Evolutionary conservation across 345 rosid genomes (phyloP).

Genomic region (Pugionium dolabratum): DNA sequence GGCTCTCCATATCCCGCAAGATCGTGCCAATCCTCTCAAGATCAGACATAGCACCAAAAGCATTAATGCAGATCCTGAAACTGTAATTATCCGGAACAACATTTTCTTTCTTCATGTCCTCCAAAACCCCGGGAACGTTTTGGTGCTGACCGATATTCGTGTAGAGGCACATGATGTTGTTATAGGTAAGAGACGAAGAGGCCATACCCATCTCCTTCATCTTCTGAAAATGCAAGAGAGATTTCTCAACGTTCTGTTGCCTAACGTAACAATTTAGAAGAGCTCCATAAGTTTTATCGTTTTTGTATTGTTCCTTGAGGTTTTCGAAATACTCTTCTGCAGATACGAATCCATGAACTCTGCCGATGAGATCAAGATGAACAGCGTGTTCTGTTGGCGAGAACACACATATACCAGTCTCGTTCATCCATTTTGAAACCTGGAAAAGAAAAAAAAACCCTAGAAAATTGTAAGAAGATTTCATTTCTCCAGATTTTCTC

Average conservation of each 20-base stretch:
- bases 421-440: slow-evolving; percentile 86
- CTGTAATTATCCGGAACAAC: slow-evolving; percentile 78
- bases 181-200: slow-evolving; percentile 57
- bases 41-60: slow-evolving; percentile 63
- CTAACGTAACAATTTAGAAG: slow-evolving; percentile 79
- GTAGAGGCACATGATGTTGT: slow-evolving; percentile 83
- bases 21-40: slow-evolving; percentile 54
- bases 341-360: slow-evolving; percentile 59
- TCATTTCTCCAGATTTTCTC: not conserved
- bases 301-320: slow-evolving; percentile 67
- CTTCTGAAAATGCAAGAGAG: slow-evolving; percentile 60
- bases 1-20: slow-evolving; percentile 72
- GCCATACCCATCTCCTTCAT: slow-evolving; percentile 75
- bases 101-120: slow-evolving; percentile 67
- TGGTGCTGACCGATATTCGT: slow-evolving; percentile 56
- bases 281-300: slow-evolving; percentile 78
- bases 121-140: slow-evolving; percentile 58
- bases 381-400: slow-evolving; percentile 78
- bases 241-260: slow-evolving; percentile 58
- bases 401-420: slow-evolving; percentile 56
- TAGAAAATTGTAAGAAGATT: not conserved
- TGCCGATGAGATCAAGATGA: slow-evolving; percentile 75
- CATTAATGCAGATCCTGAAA: slow-evolving; percentile 74
- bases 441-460: slow-evolving; percentile 18
- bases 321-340: slow-evolving; percentile 71